Conservation (phyloP, 208 protist genomes). For the Trypanosomatidae sp. region DNA sequence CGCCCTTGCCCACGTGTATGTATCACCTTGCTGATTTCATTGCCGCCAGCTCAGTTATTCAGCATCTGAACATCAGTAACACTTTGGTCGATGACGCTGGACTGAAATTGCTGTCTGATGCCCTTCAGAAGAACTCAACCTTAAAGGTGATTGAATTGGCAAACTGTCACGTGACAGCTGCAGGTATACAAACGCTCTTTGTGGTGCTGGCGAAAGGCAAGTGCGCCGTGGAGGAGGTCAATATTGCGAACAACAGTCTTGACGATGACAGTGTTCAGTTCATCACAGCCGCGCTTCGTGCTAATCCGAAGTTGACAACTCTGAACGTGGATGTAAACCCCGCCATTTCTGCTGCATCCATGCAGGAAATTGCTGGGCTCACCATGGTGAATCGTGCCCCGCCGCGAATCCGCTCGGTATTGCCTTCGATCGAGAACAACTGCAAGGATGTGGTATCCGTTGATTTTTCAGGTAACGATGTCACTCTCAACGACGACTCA, state of each 20-base stretch:
- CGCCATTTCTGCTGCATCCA: constrained; percentile 39
- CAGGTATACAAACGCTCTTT: constrained; percentile 64
- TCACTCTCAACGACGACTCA: constrained; percentile 63
- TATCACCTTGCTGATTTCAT: constrained; percentile 64
- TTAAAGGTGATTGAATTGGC: constrained; percentile 75
- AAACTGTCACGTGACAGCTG: constrained; percentile 82
- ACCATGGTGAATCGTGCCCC: constrained; percentile 76
- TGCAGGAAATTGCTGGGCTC: constrained; percentile 70
- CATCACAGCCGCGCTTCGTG: constrained; percentile 58
- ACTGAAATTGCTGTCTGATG: constrained; percentile 47
- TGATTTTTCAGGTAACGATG: constrained; percentile 57
- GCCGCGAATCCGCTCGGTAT: constrained; percentile 44
- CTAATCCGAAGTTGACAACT: constrained; percentile 59
- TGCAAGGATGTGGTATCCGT: constrained; percentile 36
- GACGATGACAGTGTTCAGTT: constrained; percentile 46
- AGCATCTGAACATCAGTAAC: constrained; percentile 83
- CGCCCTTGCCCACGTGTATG: constrained; percentile 47
- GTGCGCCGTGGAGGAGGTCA: constrained; percentile 64
- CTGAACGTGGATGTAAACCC: constrained; percentile 85
- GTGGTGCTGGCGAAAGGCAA: constrained; percentile 40
- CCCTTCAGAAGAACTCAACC: constrained; percentile 63
- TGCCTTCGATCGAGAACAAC: constrained; percentile 68
- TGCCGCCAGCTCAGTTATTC: constrained; percentile 47
- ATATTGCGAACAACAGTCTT: constrained; percentile 86
- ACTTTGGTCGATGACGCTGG: constrained; percentile 63